Base-by-base conservation (phyloP, 1,284 basidiomycete genomes). In the Austroboletus niveus region DNA sequence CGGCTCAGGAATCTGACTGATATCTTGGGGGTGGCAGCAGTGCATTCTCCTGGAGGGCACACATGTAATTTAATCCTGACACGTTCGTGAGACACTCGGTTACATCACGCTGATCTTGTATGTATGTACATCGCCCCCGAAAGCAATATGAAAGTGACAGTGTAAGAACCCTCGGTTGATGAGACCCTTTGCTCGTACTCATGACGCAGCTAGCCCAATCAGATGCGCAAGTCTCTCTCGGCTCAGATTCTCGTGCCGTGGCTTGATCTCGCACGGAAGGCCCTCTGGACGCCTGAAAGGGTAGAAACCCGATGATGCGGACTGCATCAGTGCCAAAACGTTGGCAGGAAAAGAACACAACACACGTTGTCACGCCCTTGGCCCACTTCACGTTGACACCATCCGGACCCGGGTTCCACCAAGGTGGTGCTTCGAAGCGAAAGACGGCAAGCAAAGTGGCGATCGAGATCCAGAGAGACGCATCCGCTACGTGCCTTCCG, bases 401-500 rank as follows among this genome's bases (percentile, higher is more conserved):
- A 30, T 61, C 63, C 29, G 35, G 61, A 2, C 64, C 65, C 5
- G 52, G 44, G 32, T 60, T 20, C 59, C 61, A 65, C 2, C 30
- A 49, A 24, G 54, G 45, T 30, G 35, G 38, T 4, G 52, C 51
- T 32, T 57, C 53, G 32, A 64, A 44, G 1, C 50, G 51, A 46
- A 66, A 62, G 5, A 58, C 48, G 12, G 59, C 51, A 11, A 66
- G 54, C 36, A 64, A 42, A 10, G 57, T 51, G 14, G 56, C 56
- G 30, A 69, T 59, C 41, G 57, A 41, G 43, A 64, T 60, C 57
- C 54, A 60, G 8, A 69, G 53, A 2, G 66, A 55, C 24, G 55
- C 52, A 24, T 77, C 73, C 0, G 75, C 75, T 39, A 81, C 70
- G 52, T 71, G 62, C 8, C 67, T 59, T 29, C 79, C 77, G 48